These are phyloP conservation scores for Phytopythium montanum DNA, from an alignment of 352 stramenopile species.

Conservation along the genomic window DNA sequence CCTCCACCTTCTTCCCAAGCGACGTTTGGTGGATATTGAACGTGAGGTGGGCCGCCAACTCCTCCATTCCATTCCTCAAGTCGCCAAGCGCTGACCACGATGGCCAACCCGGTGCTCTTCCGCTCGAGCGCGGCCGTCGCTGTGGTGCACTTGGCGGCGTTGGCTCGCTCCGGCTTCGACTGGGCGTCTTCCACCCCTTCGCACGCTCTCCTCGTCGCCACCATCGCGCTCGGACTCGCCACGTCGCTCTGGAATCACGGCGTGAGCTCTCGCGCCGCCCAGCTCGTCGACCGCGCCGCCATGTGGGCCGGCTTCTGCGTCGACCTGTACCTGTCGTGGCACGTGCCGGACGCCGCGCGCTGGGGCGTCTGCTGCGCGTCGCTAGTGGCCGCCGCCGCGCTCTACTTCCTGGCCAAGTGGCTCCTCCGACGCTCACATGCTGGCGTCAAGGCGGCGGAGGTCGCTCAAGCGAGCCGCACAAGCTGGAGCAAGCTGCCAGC, in stretches of 20 bases:
- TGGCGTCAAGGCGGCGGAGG: background rate
- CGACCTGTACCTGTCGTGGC: slow-evolving; percentile 10
- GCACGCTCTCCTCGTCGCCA: slow-evolving; percentile 9
- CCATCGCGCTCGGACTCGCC: slow-evolving; percentile 11
- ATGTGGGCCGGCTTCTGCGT: slow-evolving; percentile 18
- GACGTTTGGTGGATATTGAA: slow-evolving; percentile 1
- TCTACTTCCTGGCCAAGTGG: slow-evolving; percentile 16
- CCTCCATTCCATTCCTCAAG: background rate
- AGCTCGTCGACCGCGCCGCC: slow-evolving; percentile 11
- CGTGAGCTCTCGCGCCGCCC: slow-evolving; percentile 3
- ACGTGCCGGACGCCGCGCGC: slow-evolving; percentile 5
- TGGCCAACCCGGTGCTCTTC: slow-evolving; percentile 17
- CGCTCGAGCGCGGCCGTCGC: slow-evolving; percentile 12
- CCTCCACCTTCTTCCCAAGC: background rate
- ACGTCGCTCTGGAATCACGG: slow-evolving; percentile 20
- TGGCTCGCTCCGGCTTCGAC: background rate
- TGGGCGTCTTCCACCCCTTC: slow-evolving; percentile 1
- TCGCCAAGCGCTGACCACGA: background rate
- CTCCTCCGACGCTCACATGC: background rate
- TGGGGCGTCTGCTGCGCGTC: slow-evolving; percentile 6
- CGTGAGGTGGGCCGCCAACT: background rate
- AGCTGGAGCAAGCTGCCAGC: background rate
- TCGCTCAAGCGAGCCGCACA: background rate
- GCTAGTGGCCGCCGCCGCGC: slow-evolving; percentile 8
- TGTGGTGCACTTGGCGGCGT: slow-evolving; percentile 6